Base-by-base conservation (phyloP, 495 filamentous ascomycete species). In the Podospora didyma region DNA sequence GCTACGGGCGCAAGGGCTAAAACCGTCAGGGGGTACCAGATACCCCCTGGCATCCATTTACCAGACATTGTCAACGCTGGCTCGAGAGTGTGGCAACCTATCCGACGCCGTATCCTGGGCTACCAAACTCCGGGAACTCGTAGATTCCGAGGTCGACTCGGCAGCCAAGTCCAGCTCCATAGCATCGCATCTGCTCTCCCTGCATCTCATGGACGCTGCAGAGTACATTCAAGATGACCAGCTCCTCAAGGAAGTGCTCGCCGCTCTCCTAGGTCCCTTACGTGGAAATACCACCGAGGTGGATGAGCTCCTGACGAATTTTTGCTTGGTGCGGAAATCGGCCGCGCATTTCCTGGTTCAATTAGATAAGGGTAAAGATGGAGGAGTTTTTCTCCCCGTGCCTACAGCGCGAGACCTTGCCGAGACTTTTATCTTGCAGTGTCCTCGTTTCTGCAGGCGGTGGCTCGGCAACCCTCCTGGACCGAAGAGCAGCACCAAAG, bases 231-330 rank as follows among this genome's bases (percentile, higher is more conserved):
- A 60, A 16, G 67, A 75, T 26, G 76, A 77, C 47, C 60, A 54
- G 17, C 57, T 76, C 3, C 56, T 83, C 1, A 68, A 70, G 4
- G 68, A 75, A 46, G 77, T 86, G 0, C 54, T 88, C 14, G 79
- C 82, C 9, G 74, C 71, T 10, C 63, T 86, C 26, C 73, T 77
- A 50, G 73, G 83, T n/a, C 75, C 82, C 0, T 64, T 90, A 14
- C 80, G 83, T 54, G 89, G 89, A 1, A 85, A 82, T 14, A 67
- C 76, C 3, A 64, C 66, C 11, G 87, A 89, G 52, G 67, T 92
- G n/a, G 87, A 91, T 59, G 86, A 89, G 28, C 72, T 92, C 1
- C 66, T 91, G 14, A 70, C 77, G 14, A 85, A 83, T 56, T 73
- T 89, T n/a, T 85, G 81, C 23, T 75, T 72, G 37, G 75, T 86